These are phyloP conservation scores for Phytophthora pini DNA, from an alignment of 352 stramenopile species.

Conservation along the genomic window DNA sequence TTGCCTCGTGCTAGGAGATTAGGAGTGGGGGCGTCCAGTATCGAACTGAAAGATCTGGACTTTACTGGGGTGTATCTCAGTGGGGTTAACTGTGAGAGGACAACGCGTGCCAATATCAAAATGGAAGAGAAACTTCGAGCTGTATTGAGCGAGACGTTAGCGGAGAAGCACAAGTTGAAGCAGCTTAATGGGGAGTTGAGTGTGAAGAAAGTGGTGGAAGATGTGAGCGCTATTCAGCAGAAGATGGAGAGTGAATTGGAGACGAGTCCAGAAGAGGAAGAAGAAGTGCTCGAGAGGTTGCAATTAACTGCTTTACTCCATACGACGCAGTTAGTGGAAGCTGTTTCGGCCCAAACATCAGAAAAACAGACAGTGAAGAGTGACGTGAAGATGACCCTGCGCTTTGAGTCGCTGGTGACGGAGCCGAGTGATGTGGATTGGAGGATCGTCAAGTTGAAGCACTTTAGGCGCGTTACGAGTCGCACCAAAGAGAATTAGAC, in stretches of 20 bases:
- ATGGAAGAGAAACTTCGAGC: constrained; percentile 24
- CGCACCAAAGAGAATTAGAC: constrained; percentile 9
- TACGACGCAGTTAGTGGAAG: constrained; percentile 37
- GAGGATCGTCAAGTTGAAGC: constrained; percentile 29
- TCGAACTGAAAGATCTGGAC: constrained; percentile 44
- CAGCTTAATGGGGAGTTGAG: background rate
- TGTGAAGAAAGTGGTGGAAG: constrained; percentile 1
- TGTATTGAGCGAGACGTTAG: constrained; percentile 2
- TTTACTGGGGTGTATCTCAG: constrained; percentile 38
- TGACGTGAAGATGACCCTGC: constrained; percentile 19
- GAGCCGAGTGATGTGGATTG: constrained; percentile 43
- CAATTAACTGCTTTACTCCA: constrained; percentile 35
- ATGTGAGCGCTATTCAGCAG: constrained; percentile 8
- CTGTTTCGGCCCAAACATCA: constrained; percentile 5
- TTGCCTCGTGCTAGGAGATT: constrained; percentile 32
- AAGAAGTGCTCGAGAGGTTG: constrained; percentile 36
- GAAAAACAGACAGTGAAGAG: constrained; percentile 11
- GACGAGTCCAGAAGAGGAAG: constrained; percentile 16
- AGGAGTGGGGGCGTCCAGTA: constrained; percentile 16
- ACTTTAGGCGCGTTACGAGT: constrained; percentile 12
- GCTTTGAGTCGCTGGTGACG: constrained; percentile 43
- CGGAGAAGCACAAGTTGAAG: constrained; percentile 4
- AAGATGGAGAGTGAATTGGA: constrained; percentile 4
- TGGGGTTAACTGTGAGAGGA: constrained; percentile 30
- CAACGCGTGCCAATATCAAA: constrained; percentile 35